Evolutionary conservation across 2,329 filamentous ascomycete genomes (phyloP).

Genomic region (Pseudopithomyces chartarum): DNA sequence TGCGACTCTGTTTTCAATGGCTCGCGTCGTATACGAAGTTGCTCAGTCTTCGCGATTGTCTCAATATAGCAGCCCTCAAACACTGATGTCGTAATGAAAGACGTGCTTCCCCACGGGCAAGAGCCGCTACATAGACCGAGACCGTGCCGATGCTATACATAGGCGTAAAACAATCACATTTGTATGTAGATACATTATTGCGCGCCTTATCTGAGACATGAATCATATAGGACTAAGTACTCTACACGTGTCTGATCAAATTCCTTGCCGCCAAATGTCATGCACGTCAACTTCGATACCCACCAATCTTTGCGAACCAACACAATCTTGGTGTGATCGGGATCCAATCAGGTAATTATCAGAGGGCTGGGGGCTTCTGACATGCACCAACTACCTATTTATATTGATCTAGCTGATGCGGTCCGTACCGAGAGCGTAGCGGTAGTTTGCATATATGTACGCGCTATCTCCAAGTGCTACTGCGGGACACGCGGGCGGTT

Average conservation of each 20-base stretch:
- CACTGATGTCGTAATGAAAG: background rate
- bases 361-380: background rate
- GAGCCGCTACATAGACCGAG: too few relatives aligned
- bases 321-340: background rate
- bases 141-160: too few relatives aligned
- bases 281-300: background rate
- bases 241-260: constrained; percentile 7
- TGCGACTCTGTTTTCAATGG: background rate
- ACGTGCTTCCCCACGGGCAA: too few relatives aligned
- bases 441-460: background rate
- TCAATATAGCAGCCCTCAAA: background rate
- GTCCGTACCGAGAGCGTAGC: constrained; percentile 2
- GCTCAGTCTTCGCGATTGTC: background rate
- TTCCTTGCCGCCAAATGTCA: background rate
- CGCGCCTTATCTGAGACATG: background rate
- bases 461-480: background rate
- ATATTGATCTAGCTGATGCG: background rate
- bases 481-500: background rate
- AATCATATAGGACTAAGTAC: background rate
- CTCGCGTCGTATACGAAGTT: background rate
- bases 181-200: background rate
- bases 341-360: background rate
- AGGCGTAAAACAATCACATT: too few relatives aligned
- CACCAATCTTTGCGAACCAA: background rate
- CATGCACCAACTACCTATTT: background rate